Conservation (phyloP, 148 eudicot species). For the Rhododendron griersonianum region DNA sequence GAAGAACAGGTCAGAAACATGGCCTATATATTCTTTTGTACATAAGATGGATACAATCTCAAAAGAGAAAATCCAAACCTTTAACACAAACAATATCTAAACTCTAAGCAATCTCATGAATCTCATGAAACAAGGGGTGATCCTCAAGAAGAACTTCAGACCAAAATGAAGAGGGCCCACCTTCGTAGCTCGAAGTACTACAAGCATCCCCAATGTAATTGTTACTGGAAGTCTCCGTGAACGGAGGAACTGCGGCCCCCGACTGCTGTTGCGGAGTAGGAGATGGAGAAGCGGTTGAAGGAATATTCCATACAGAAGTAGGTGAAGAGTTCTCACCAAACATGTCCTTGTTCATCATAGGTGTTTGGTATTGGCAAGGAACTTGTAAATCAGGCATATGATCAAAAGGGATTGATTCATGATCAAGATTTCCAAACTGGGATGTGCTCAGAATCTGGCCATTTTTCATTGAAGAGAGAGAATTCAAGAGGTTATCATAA, state of each 20-base stretch:
- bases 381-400: slow-evolving; percentile 61
- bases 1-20: not conserved
- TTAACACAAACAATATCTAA: not conserved
- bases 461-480: slow-evolving; percentile 39
- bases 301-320: slow-evolving; percentile 35
- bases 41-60: not conserved
- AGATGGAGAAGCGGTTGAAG: slow-evolving; percentile 35
- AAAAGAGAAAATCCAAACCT: slow-evolving; percentile 10
- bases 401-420: slow-evolving; percentile 22
- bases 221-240: not conserved
- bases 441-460: slow-evolving; percentile 15
- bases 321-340: slow-evolving; percentile 35
- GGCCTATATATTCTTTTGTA: not conserved
- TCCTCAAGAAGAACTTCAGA: slow-evolving; percentile 66
- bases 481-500: slow-evolving; percentile 46
- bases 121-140: slow-evolving; percentile 50
- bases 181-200: slow-evolving; percentile 30
- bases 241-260: slow-evolving; percentile 11
- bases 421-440: slow-evolving; percentile 8
- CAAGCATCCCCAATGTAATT: slow-evolving; percentile 37
- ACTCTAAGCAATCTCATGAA: slow-evolving; percentile 50
- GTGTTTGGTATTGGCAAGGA: slow-evolving; percentile 19
- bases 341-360: slow-evolving; percentile 10
- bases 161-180: slow-evolving; percentile 48
- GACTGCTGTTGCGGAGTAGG: not conserved